Evolutionary conservation across 257 asterid genomes (phyloP).

Genomic region (Echium plantagineum): DNA sequence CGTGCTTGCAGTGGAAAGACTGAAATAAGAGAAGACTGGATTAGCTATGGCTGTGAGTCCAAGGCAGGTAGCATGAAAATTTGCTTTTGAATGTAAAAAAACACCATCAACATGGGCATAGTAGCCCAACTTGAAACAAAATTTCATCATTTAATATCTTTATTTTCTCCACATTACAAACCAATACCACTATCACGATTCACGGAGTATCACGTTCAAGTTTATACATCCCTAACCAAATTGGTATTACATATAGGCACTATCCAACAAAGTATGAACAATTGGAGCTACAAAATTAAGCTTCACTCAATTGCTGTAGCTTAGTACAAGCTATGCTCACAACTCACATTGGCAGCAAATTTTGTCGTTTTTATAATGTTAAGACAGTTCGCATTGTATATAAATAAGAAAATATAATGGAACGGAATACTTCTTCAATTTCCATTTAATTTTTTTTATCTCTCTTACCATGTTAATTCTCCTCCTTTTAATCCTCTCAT

Average conservation of each 20-base stretch:
- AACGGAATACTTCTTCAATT: neutral
- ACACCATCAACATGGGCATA: too few species aligned
- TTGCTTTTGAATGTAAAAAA: too few species aligned
- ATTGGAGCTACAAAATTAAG: neutral
- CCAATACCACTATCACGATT: neutral
- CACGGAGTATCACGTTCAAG: neutral
- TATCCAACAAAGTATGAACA: neutral
- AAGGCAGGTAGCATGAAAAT: conserved; percentile 4
- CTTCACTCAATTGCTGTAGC: neutral
- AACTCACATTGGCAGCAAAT: neutral
- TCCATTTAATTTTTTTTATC: too few species aligned
- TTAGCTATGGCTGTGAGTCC: conserved; percentile 16
- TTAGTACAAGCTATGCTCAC: neutral
- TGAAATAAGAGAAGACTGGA: conserved; percentile 22
- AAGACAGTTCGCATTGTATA: too few species aligned
- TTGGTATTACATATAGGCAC: neutral
- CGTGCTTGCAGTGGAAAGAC: conserved; percentile 63
- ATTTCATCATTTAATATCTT: neutral
- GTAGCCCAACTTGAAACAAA: too few species aligned
- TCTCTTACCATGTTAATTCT: too few species aligned
- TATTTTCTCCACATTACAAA: neutral
- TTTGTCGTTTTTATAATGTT: too few species aligned
- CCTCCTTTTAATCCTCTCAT: too few species aligned
- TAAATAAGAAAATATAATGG: neutral
- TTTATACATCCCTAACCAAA: neutral